Conservation (phyloP, 495 filamentous ascomycete species). For the Trypethelium eluteriae region DNA sequence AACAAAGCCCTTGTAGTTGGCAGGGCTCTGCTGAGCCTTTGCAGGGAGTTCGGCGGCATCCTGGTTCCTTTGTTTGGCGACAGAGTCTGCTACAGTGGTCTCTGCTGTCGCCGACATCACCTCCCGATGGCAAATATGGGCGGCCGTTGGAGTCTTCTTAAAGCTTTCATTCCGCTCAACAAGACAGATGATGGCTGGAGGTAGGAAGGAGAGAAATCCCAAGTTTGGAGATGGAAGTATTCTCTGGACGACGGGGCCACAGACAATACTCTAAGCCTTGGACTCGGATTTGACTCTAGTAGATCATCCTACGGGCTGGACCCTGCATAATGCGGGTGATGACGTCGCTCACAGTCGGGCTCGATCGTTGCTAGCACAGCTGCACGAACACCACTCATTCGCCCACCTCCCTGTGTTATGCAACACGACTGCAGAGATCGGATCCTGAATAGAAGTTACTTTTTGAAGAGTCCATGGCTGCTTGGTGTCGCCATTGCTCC, state of each 20-base stretch:
- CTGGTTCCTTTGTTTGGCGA: constrained; percentile 12
- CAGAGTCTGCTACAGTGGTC: constrained; percentile 1
- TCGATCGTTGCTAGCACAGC: neutral
- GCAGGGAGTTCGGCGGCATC: constrained; percentile 10
- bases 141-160: neutral
- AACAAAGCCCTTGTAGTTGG: constrained; percentile 83
- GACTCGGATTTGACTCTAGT: neutral
- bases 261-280: too few species aligned
- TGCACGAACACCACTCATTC: neutral
- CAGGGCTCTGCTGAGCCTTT: constrained; percentile 15
- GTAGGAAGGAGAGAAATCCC: neutral
- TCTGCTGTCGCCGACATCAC: constrained; percentile 15
- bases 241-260: too few species aligned
- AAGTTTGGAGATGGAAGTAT: neutral
- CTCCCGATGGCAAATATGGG: neutral
- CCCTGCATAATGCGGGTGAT: constrained; percentile 1
- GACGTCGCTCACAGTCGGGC: neutral
- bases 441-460: neutral
- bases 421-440: neutral
- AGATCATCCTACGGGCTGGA: neutral
- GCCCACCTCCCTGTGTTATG: neutral
- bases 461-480: neutral
- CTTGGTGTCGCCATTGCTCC: neutral
- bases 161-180: neutral
- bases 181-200: neutral